Evolutionary conservation across 306 rosid genomes (phyloP), one percentile per base, ranked within the genome.

Genomic region (Glycine latifolia): DNA sequence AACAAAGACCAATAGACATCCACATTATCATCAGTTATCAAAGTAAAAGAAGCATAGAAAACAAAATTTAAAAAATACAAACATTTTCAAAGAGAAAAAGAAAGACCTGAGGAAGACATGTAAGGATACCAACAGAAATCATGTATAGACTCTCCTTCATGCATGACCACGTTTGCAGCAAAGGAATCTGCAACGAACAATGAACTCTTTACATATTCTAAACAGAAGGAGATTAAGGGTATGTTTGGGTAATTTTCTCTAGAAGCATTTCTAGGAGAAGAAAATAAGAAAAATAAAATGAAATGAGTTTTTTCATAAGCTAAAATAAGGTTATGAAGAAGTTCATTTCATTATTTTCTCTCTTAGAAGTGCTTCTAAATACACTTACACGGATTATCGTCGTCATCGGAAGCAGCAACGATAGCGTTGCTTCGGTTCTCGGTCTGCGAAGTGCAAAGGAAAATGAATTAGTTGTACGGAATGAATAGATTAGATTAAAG

Each of bases 71-170:
- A 59, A 9, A 9, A 6, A 72, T 17, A 60, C 31, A 41, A 20
- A 35, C 4, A 41, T 58, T 7, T 58, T 16, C 13, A 20, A 20
- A 7, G 1, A 12, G 33, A 58, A 11, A 81, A 46, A 71, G 62
- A 83, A 83, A 13, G 5, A 94, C 99, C 99, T 90, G 97, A 86
- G 37, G 93, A 89, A 84, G 98, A 90, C 99, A 95, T 95, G 88
- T 89, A 95, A 15, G 99, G 99, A 74, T 95, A 95, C 99, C 99
- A 95, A 85, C 98, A 91, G 78, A 85, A 95, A 83, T 95, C 99
- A 66, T 95, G 95, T 20, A 93, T 86, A 33, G 99, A 85, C 85
- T 95, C 99, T 80, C 97, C 98, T 89, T 88, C 98, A 16, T 66
- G 83, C 83, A 95, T 86, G 82, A 91, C 91, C 67, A 87, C 70